Conservation (phyloP, 2,329 filamentous ascomycete genomes). For the Podosphaera xanthii region DNA sequence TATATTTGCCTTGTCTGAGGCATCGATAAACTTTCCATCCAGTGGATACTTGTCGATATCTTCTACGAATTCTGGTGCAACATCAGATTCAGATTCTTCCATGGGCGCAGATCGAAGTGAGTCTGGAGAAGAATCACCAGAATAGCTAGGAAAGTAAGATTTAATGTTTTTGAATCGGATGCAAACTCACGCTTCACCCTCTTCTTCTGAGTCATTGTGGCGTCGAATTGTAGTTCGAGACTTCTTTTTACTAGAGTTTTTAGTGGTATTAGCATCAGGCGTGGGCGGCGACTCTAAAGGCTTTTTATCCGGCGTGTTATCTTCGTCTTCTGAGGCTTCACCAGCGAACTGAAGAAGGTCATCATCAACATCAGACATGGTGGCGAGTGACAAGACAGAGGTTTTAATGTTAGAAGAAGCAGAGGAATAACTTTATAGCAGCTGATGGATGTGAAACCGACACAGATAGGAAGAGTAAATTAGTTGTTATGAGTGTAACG, state of each 20-base stretch:
- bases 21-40: constrained; percentile 62
- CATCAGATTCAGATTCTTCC: constrained; percentile 61
- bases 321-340: constrained; percentile 39
- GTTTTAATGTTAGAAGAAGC: neutral
- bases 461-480: no score
- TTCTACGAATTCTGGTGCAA: constrained; percentile 25
- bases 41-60: constrained; percentile 55
- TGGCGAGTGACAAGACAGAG: neutral
- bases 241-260: constrained; percentile 24
- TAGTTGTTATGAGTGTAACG: neutral
- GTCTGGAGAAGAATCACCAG: constrained; percentile 41
- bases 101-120: constrained; percentile 69
- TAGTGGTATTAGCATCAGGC: constrained; percentile 20
- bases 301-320: constrained; percentile 23
- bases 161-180: neutral
- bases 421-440: no score
- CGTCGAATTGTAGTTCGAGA: constrained; percentile 11
- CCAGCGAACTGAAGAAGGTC: constrained; percentile 85
- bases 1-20: constrained; percentile 54
- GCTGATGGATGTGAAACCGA: no score
- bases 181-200: constrained; percentile 56
- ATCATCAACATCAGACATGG: constrained; percentile 71
- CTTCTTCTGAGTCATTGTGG: constrained; percentile 47
- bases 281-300: constrained; percentile 33
- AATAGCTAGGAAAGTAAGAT: constrained; percentile 30